These are phyloP conservation scores for Kluyveromyces dobzhanskii DNA, from an alignment of 805 yeast species.

Conservation along the genomic window DNA sequence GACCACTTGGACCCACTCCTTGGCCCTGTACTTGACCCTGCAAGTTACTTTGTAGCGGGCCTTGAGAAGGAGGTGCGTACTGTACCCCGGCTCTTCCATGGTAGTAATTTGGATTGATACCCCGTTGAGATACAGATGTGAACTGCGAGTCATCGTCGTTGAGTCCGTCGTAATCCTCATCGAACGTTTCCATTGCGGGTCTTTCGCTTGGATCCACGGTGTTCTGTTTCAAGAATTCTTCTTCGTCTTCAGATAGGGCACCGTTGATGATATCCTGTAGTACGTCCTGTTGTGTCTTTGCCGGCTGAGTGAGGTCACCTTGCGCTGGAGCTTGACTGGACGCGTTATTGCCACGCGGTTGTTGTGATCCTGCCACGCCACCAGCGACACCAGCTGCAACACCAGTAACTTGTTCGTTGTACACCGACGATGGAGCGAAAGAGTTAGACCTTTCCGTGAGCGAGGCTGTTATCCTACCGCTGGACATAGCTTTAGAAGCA, in stretches of 20 bases:
- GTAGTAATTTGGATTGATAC: constrained; percentile 51
- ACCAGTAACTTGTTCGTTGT: background rate
- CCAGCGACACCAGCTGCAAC: background rate
- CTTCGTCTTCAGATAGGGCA: constrained; percentile 11
- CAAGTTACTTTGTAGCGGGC: constrained; percentile 2
- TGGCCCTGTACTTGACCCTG: background rate
- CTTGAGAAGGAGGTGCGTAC: constrained; percentile 7
- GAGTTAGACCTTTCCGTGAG: background rate
- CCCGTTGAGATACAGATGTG: constrained; percentile 74
- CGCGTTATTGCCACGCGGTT: too few relatives aligned
- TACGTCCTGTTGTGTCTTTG: constrained; percentile 11
- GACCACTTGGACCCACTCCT: background rate
- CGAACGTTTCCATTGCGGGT: constrained; percentile 8
- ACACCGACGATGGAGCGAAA: background rate
- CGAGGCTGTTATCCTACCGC: background rate
- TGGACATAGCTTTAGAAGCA: background rate
- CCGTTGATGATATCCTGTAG: constrained; percentile 21
- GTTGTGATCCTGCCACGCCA: background rate
- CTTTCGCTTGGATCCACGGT: constrained; percentile 15
- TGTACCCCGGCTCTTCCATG: background rate
- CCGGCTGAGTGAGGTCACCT: background rate
- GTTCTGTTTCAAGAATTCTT: constrained; percentile 13
- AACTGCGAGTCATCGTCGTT: constrained; percentile 48
- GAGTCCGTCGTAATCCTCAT: constrained; percentile 23
- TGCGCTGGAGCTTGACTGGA: too few relatives aligned